Percentiles rank a stretch among this genome's conserved stretches.
These are phyloP conservation scores for Poa pratensis DNA, from an alignment of 176 grass and related monocot genomes.

Conservation along the genomic window DNA sequence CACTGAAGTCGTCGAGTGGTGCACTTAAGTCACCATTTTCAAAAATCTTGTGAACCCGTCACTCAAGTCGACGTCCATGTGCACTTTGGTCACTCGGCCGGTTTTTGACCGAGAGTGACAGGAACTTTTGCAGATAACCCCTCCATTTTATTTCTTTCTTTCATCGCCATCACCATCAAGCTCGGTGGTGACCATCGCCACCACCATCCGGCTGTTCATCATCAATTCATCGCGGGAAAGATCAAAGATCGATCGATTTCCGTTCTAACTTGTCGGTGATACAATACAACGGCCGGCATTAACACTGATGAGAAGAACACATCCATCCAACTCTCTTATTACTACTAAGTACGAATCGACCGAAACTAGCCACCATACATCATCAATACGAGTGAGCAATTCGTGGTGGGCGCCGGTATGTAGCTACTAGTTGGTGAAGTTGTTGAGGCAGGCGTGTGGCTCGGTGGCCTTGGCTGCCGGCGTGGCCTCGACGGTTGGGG, in stretches of 20 bases:
- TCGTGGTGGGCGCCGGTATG: not conserved
- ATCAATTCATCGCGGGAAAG: not conserved
- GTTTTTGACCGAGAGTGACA: too few relatives aligned
- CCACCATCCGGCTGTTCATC: not conserved
- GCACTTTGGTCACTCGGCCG: too few relatives aligned
- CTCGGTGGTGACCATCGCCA: too few relatives aligned
- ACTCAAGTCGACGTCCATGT: too few relatives aligned
- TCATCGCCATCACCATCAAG: too few relatives aligned
- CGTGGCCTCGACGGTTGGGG: constrained; percentile 73
- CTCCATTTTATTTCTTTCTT: too few relatives aligned
- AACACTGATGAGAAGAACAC: not conserved
- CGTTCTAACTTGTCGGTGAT: not conserved
- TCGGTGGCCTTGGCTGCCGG: constrained; percentile 60
- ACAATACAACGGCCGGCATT: not conserved
- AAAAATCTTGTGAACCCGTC: too few relatives aligned
- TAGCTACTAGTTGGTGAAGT: constrained; percentile 67
- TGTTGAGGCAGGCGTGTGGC: constrained; percentile 64
- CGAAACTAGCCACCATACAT: not conserved
- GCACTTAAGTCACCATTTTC: too few relatives aligned
- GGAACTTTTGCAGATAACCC: too few relatives aligned
- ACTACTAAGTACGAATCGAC: not conserved
- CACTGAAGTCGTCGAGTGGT: too few relatives aligned
- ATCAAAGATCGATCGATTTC: not conserved
- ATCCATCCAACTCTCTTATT: not conserved
- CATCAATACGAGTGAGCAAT: not conserved